These are phyloP conservation scores for Coniosporium apollinis DNA, from an alignment of 495 filamentous ascomycete species.

Conservation along the genomic window DNA sequence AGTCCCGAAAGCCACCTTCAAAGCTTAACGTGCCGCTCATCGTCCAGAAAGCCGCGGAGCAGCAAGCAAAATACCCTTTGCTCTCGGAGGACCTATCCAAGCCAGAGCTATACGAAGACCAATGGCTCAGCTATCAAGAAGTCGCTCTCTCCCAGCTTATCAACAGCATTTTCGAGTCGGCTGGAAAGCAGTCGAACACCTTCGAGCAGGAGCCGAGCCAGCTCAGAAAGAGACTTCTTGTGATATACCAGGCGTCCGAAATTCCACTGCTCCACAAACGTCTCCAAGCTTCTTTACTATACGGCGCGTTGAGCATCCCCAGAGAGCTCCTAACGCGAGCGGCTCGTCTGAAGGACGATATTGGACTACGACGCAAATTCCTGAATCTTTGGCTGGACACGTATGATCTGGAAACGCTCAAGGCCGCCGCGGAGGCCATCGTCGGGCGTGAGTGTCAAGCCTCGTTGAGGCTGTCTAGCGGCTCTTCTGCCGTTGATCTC, in stretches of 20 bases:
- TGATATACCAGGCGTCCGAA: conserved; percentile 35
- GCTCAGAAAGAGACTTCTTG: conserved; percentile 26
- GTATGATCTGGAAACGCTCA: conserved; percentile 35
- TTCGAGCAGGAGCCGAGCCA: conserved; percentile 6
- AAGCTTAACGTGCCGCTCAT: conserved; percentile 10
- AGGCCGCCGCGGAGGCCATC: conserved; percentile 41
- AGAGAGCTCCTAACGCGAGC: conserved; percentile 31
- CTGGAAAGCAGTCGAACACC: background rate
- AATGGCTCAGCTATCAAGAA: conserved; percentile 49
- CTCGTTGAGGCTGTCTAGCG: background rate
- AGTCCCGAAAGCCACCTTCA: conserved; percentile 11
- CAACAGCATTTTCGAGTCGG: conserved; percentile 36
- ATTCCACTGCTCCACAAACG: conserved; percentile 40
- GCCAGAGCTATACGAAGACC: conserved; percentile 45
- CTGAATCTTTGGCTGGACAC: conserved; percentile 39
- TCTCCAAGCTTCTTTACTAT: conserved; percentile 45
- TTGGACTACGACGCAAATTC: conserved; percentile 41
- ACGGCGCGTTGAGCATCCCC: conserved; percentile 40
- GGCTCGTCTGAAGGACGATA: conserved; percentile 35
- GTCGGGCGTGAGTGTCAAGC: conserved; percentile 36
- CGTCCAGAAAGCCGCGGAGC: conserved; percentile 5
- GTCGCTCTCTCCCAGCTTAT: conserved; percentile 41
- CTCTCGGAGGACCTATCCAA: conserved; percentile 37
- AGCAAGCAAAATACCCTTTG: conserved; percentile 31
- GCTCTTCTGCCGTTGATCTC: conserved; percentile 11